Evolutionary conservation across 306 rosid species (phyloP), one percentile per base, ranked within the genome.

Genomic region (Hylodesmum podocarpum): DNA sequence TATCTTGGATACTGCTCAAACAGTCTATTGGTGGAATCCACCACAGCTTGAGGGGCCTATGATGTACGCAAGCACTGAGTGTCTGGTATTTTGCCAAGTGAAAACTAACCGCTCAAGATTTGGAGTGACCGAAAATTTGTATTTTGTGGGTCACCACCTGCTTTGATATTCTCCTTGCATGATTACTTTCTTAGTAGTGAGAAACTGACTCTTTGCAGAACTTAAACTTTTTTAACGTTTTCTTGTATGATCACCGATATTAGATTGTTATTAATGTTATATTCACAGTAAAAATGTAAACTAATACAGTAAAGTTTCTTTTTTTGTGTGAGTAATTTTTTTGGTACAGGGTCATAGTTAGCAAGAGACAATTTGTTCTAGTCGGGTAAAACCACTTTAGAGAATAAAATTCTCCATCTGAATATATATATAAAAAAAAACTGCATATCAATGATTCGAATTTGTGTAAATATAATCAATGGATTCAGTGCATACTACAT

Each of bases 131-230:
- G 70, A 44, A 75, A 57, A 44, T 44, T 61, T 59, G 16, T 59
- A 63, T 77, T 33, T 83, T 63, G 88, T 81, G 88, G 87, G 87
- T 14, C 87, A 83, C 61, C 25, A 70, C 40, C 73, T 62, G n/a
- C n/a, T 73, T 84, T 72, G 64, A 37, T 81, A 51, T 61, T 75
- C 72, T n/a, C 40, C 80, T 71, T 65, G 75, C 78, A 70, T 76
- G 76, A 77, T 87, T 75, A 79, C 47, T 61, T 34, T 61, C 73
- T 70, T 74, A 70, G 70, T 71, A 67, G 72, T 55, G 78, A 61
- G 78, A 63, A 53, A 19, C 39, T 71, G 64, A 10, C 43, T 69
- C 40, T 57, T 68, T 19, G 73, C 67, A 51, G 64, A 55, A 67
- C 51, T 3, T 3, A 1, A 58, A 66, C 66, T 36, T 73, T 66